Base-by-base conservation (phyloP, 2,329 filamentous ascomycete genomes). In the Neofusicoccum parvum region DNA sequence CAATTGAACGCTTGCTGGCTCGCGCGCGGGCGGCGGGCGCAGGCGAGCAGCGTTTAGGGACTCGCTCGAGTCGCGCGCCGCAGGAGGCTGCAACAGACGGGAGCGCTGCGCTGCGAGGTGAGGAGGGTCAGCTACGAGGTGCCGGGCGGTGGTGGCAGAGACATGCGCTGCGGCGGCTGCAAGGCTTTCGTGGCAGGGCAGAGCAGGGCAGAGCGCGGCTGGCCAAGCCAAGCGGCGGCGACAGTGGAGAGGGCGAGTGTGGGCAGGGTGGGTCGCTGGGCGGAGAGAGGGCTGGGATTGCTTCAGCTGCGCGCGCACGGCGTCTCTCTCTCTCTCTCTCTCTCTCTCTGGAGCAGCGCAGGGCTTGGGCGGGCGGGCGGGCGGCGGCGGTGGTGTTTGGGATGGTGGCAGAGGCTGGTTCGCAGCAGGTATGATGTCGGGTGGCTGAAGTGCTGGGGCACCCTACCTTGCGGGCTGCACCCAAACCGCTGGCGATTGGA, bases 1-100 rank as follows among this genome's bases (percentile, higher is more conserved):
- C 59, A 62, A 63, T 63, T 63, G 60, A 63, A 63, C 60, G 27
- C 48, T 23, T 37, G 60, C n/a, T 63, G 60, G 60, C 60, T 63
- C 60, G 60, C 60, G 60, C 60, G 48, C 60, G 45, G 20, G 49
- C 36, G 60, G 27, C 56, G 56, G 56, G 41, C 15, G 41, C 56
- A 48, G 41, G 17, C 56, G 56, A 60, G 41, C 39, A 59, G 11
- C 32, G 14, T 17, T 17, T 54, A 17, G 50, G 50, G 34, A 54
- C 43, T 36, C n/a, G 34, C 15, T 34, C 48, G 60, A 45, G 37
- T 37, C 32, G 62, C 39, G 62, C 62, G 62, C 62, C 62, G 32
- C 27, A 54, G 37, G 60, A 54, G 34, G 39, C 39, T 46, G 62
- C 37, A 36, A 37, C 37, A 27, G 41, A 46, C 39, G 59, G 45